Base-by-base conservation (phyloP, 768 basidiomycete species). In the Boletus tomentosulus region DNA sequence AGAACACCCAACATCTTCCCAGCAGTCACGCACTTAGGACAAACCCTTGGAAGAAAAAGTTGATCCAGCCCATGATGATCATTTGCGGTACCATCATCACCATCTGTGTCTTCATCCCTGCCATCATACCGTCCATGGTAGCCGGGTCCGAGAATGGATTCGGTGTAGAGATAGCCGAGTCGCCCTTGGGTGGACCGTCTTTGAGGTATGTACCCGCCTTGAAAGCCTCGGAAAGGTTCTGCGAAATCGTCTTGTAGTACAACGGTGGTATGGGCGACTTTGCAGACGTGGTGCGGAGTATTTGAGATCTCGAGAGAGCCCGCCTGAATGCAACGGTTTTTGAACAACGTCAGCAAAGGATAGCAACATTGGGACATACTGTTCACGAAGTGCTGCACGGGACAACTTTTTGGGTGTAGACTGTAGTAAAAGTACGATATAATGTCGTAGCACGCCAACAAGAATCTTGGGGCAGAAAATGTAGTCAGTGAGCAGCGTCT, bases 1-100 rank as follows among this genome's bases (percentile, higher is more conserved):
- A 54, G 47, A 30, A 42, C 16, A 25, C 47, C 39, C 27, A 22
- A 41, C 45, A 34, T 25, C 50, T 50, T 30, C 48, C 41, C 38
- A 22, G 35, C 3, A 49, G 50, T 43, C 35, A 84, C 95, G 71
- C 68, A 98, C 96, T 98, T 54, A 98, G 79, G 54, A 99, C 90
- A 68, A 98, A 98, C 28, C 97, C 97, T 65, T 96, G 89, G 76
- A 98, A 99, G 84, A 99, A 99, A 71, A 95, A 93, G 71, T 94
- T 98, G 74, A 99, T 98, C 91, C 96, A 98, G 48, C 94, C 95
- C 96, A 98, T 98, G 61, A 98, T 92, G 56, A 97, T 80, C 89
- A 98, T 98, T 73, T 98, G 90, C 16, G 90, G 92, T 13, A 96
- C 89, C 90, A 98, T 98, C 90, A 97, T 95, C 46, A 98, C 93